Base-by-base conservation (phyloP, 495 filamentous ascomycete genomes). In the Tetracladium setigerum region DNA sequence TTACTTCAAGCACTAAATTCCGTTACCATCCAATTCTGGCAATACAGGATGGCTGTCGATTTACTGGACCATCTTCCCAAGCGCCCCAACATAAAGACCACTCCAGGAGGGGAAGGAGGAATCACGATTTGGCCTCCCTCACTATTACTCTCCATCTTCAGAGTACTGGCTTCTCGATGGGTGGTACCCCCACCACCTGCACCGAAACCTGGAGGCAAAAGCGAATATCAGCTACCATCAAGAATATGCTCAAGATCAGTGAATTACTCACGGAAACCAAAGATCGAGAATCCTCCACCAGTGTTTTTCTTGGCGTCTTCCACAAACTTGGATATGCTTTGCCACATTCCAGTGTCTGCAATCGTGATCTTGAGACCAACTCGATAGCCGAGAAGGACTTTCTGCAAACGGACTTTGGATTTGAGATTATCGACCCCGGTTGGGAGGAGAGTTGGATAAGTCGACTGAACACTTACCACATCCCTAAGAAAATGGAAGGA, bases 91-190 rank as follows among this genome's bases (percentile, higher is more conserved):
- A 22, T 19, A 15, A 41, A 15, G 7, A 22, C 16, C 6, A 41
- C 39, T 5, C 39, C 39, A 10, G 19, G 19, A 5, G 18, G 39
- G 5, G 39, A 41, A 19, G 39, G 39, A 8, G 39, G 16, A 15
- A 41, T 41, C 16, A 41, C 30, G 9, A 41, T 15, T 15, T 41
- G 39, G 19, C 39, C 39, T 22, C 39, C 39, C 30, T 41, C 39
- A 11, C 30, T 15, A 10, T 22, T 15, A 18, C 11, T 18, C 7
- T 10, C 15, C 11, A 41, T 22, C 9, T 15, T 22, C 14, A 41
- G 16, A 41, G 19, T 22, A 15, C 5, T 41, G 11, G 15, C 15
- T 5, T 41, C 15, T 6, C 39, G 39, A 22, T 41, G 39, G 15
- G 39, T 41, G 14, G 18, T 15, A 5, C 16, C 6, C 11, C 15